Evolutionary conservation across 192 early-diverging fungal species (phyloP), one percentile per base, ranked within the genome.

Genomic region (Rhizophagus clarus): DNA sequence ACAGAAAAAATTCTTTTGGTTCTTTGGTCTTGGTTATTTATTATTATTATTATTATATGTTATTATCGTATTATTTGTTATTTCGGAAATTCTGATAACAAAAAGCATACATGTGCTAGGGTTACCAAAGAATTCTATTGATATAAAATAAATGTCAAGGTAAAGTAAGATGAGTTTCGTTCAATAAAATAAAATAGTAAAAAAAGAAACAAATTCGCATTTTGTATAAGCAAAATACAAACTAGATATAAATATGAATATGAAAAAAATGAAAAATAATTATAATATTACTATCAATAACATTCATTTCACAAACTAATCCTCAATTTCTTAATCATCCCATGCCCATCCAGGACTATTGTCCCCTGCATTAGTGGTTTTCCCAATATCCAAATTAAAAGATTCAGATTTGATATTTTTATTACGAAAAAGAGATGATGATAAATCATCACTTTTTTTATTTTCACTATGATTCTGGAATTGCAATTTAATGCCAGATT

Each of bases 291-390:
- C 15, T 56, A 56, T 56, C 15, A 56, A 56, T 56, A 51, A 17
- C 51, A 56, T 7, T 56, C 37, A 40, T 40, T 20, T 56, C 51
- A 56, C 6, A 56, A 56, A 56, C 51, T 64, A 64, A 72, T 72
- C 15, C 2, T 22, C 77, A 24, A 79, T 49, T 37, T 79, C 77
- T 71, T 71, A 67, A 4, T 79, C 68, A 70, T 79, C 77, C 77
- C 77, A 79, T 22, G 77, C 77, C 77, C 77, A 79, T 14, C 51
- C 77, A 24, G 77, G 68, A 34, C 67, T 69, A 28, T 32, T 22
- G 45, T 56, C 32, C 29, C n/a, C 45, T 10, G 29, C 20, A 11
- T 61, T 76, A 40, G 20, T 32, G 15, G 10, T 76, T 63, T 42
- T 76, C 12, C 61, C 47, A 32, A 24, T 15, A 47, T 63, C 47